Evolutionary conservation across 306 rosid genomes (phyloP), one percentile per base, ranked within the genome.

Genomic region (Cucurbita ficifolia): DNA sequence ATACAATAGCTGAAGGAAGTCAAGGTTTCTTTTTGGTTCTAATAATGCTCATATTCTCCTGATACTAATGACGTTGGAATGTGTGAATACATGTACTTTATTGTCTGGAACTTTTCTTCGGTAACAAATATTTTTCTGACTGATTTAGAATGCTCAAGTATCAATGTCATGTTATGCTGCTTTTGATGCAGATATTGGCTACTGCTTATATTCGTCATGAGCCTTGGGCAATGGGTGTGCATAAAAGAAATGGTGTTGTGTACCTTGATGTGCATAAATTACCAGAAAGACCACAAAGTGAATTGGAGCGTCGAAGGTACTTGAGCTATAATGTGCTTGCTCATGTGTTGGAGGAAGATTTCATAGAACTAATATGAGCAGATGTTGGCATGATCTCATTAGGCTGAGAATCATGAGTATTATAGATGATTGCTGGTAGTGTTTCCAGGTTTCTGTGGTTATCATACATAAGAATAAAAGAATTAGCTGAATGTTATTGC

Each of bases 141-240:
- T 67, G 55, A 11, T 67, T 5, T 21, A 19, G 72, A 65, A 67
- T 45, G 39, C 38, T 67, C 10, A 16, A 18, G 17, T 39, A 36
- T 61, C 69, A 38, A 6, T 36, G 8, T 61, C 7, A 8, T 40
- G 70, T 18, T 63, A 62, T 54, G 75, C 64, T 67, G 38, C 52
- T 50, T 78, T 73, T 69, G 64, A 53, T 68, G 69, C 80, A 94
- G 99, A 94, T 94, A 84, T 29, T 94, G 68, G 95, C 97, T 53
- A 91, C 97, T 67, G 92, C 97, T 56, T 91, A 94, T 83, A 81
- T 87, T 75, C 84, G 92, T 16, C 84, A 89, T 7, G 99, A 94
- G 79, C 96, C 99, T 63, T 94, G 99, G 99, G 99, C 89, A 77
- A 94, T 94, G 99, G 99, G 99, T 58, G 99, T 94, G 73, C 96